Base-by-base conservation (phyloP, 192 early-diverging fungal genomes). In the Allomyces arbusculus region DNA sequence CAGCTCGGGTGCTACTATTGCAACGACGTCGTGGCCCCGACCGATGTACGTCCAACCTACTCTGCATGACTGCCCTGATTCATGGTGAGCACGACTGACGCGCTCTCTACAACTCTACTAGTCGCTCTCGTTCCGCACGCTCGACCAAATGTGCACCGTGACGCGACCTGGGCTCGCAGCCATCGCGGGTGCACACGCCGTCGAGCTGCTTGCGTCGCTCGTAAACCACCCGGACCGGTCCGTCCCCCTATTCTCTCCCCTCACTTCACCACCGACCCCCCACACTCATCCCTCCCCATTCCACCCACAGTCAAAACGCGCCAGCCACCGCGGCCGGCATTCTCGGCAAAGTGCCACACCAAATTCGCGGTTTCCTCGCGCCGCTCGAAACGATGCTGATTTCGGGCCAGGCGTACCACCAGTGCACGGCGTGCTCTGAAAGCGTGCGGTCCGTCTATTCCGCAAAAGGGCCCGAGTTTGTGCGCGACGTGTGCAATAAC, bases 141-240 rank as follows among this genome's bases (percentile, higher is more conserved):
- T 99, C 62, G 95, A 99, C 72, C 95, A 99, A 71, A 91, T 94
- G 80, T 99, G 95, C 72, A 99, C 95, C 0, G 95, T 99, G 7
- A 94, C 95, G 3, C 80, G 95, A 22, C 95, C 95, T 5, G 95
- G 95, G 4, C 71, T 99, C n/a, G 86, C 94, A 11, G 85, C 89
- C 6, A 80, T 96, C 62, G 91, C 95, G 1, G 81, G 83, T 55
- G 91, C 91, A 6, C 73, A 82, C 44, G 90, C 91, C 0, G 94
- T 92, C 6, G 95, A 99, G 78, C 79, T 99, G 72, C 76, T 96
- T 70, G 82, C 93, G 1, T 90, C 92, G 0, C 65, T 91, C 10
- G 66, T 94, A 43, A 92, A 96, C 76, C 91, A 95, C 70, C 79
- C 79, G 16, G 67, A 80, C 19, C 84, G 86, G 89, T 88, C 80